Conservation (phyloP, 108 stramenopile species). For the Nitzschia palea region DNA sequence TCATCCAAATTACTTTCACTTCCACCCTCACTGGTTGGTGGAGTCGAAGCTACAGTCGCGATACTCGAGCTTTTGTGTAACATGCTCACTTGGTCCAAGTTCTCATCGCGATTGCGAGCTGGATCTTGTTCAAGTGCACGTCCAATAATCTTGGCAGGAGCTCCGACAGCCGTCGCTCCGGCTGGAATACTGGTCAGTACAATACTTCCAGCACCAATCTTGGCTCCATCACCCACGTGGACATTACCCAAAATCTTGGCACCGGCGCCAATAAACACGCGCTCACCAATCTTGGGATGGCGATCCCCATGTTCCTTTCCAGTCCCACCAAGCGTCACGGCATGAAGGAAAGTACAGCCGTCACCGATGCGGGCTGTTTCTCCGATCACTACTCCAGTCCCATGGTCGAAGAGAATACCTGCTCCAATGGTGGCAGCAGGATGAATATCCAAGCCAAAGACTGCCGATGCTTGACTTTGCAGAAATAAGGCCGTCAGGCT, state of each 20-base stretch:
- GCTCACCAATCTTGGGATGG: slow-evolving; percentile 79
- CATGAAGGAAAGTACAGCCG: slow-evolving; percentile 80
- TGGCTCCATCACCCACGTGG: slow-evolving; percentile 41
- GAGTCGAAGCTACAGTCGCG: not conserved
- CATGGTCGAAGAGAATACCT: slow-evolving; percentile 86
- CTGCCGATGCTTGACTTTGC: slow-evolving; percentile 72
- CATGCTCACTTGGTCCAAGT: slow-evolving; percentile 14
- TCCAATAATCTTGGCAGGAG: slow-evolving; percentile 56
- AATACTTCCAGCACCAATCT: slow-evolving; percentile 57
- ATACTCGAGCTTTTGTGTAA: slow-evolving; percentile 17
- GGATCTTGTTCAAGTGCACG: slow-evolving; percentile 18
- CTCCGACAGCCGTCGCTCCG: slow-evolving; percentile 44
- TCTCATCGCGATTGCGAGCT: slow-evolving; percentile 35
- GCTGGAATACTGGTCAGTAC: slow-evolving; percentile 48
- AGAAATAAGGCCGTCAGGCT: slow-evolving; percentile 61
- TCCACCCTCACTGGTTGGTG: not conserved
- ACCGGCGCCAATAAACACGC: slow-evolving; percentile 66
- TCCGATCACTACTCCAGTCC: slow-evolving; percentile 89
- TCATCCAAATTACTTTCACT: not conserved
- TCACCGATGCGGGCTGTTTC: slow-evolving; percentile 80
- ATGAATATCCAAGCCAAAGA: slow-evolving; percentile 86
- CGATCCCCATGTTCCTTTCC: slow-evolving; percentile 76
- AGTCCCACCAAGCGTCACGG: slow-evolving; percentile 81
- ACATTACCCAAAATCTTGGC: slow-evolving; percentile 48
- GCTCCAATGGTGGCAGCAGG: slow-evolving; percentile 71